Percentiles rank a stretch among this genome's conserved stretches.
phyloP scores from a whole-genome alignment of 768 basidiomycete genomes.

The Infundibulicybe gibba region DNA sequence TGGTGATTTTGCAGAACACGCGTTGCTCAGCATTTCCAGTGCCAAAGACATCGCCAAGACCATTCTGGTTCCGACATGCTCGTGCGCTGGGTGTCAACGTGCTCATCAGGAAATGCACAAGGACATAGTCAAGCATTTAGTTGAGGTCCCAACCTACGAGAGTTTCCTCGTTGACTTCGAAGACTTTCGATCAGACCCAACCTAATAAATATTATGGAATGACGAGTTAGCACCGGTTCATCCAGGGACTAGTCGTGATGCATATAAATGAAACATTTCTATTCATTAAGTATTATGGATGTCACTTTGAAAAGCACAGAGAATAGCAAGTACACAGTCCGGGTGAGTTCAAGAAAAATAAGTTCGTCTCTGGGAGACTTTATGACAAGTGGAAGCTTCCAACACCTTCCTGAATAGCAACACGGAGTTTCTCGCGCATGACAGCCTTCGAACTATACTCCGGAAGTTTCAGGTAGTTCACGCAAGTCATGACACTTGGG shows the following conservation, averaged over 20 bases:
- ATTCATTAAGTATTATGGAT: slow-evolving; percentile 3
- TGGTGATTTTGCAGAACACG: too few species aligned
- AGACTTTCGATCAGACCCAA: too few species aligned
- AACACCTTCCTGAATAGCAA: slow-evolving; percentile 90
- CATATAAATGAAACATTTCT: slow-evolving; percentile 4
- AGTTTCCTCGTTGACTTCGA: too few species aligned
- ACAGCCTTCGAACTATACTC: slow-evolving; percentile 88
- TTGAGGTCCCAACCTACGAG: too few species aligned
- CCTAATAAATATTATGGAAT: slow-evolving; percentile 1
- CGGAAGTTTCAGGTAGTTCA: slow-evolving; percentile 93
- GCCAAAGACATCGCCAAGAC: too few species aligned
- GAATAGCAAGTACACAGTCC: slow-evolving; percentile 5
- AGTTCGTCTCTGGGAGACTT: slow-evolving; percentile 12
- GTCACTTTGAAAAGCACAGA: slow-evolving; percentile 8
- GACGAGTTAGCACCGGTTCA: too few species aligned
- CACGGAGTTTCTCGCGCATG: slow-evolving; percentile 77
- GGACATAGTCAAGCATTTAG: too few species aligned
- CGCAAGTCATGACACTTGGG: slow-evolving; percentile 98
- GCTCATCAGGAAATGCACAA: too few species aligned
- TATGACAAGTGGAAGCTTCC: slow-evolving; percentile 97
- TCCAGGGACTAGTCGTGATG: slow-evolving; percentile 1
- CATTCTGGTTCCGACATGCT: too few species aligned
- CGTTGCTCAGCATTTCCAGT: too few species aligned
- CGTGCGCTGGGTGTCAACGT: too few species aligned
- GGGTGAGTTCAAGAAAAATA: slow-evolving; percentile 1